Evolutionary conservation across 176 grass and related monocot genomes (phyloP), one percentile per base, ranked within the genome.

Genomic region (Hyparrhenia diplandra): DNA sequence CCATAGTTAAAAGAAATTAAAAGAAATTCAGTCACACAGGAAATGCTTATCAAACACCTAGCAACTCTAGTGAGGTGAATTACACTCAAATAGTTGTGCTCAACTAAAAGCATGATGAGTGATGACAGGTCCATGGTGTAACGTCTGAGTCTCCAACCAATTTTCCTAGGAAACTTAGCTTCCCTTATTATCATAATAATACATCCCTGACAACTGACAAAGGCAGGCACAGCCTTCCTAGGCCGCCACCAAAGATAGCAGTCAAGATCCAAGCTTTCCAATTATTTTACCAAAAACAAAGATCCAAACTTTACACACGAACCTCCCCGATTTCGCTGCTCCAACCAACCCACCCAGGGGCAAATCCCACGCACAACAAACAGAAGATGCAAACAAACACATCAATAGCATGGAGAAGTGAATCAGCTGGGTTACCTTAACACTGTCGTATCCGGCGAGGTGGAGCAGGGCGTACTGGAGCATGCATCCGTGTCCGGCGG

Each of bases 401-500:
- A 35, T 1, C 3, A 5, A 73, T 20, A 29, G n/a, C 13, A 36
- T 36, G 35, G 35, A 36, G 35, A 52, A 27, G 17, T 16, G 59
- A 65, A 2, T 13, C 17, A 28, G 16, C 59, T 3, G 5, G 8
- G 66, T 89, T 70, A 99, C 97, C 87, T 72, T 76, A 75, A 99
- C 93, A 76, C 92, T 94, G 73, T 99, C 91, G 77, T 99, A 99
- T n/a, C 97, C 93, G 41, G 97, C 97, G 78, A 99, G 97, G 73
- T 99, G 93, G 75, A 99, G 97, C 40, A 99, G 82, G 7, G 93
- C 97, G 75, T 99, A 99, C 76, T 99, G 97, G 75, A 99, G 87
- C 97, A 99, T 96, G 85, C 97, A 99, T 3, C 97, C 97, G 49
- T 99, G 97, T 14, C 97, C 97, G 40, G 96, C 96, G 35, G 96